Evolutionary conservation across 2,329 filamentous ascomycete genomes (phyloP).

Genomic region (Endoconidiophora laricicola): DNA sequence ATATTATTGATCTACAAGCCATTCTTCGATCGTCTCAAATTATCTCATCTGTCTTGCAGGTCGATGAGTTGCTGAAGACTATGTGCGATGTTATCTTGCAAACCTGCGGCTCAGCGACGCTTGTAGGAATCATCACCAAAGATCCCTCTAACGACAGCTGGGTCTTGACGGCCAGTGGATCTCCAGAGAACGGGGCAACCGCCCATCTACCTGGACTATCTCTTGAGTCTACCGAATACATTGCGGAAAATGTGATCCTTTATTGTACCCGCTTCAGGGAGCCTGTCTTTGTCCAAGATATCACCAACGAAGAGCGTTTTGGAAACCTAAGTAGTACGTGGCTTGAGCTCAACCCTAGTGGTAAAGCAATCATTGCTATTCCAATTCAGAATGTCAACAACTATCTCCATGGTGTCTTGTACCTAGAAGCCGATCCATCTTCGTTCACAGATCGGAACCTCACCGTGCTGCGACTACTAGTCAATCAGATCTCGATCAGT

Average conservation of each 20-base stretch:
- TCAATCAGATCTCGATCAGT: constrained; percentile 62
- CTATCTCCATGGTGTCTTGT: constrained; percentile 54
- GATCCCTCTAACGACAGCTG: constrained; percentile 46
- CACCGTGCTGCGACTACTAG: constrained; percentile 50
- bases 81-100: constrained; percentile 71
- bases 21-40: constrained; percentile 67
- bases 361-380: constrained; percentile 63
- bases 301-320: constrained; percentile 61
- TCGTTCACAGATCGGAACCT: constrained; percentile 62
- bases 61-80: constrained; percentile 60
- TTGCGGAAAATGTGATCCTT: constrained; percentile 61
- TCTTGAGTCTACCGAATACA: constrained; percentile 45
- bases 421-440: constrained; percentile 57
- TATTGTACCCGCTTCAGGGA: constrained; percentile 66
- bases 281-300: constrained; percentile 55
- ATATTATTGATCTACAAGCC: constrained; percentile 68
- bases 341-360: constrained; percentile 49
- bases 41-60: constrained; percentile 59
- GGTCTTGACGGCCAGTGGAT: constrained; percentile 58
- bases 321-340: constrained; percentile 57
- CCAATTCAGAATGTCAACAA: constrained; percentile 60
- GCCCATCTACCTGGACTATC: constrained; percentile 50
- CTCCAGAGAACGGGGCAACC: constrained; percentile 50
- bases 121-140: constrained; percentile 58
- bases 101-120: constrained; percentile 54